Evolutionary conservation across 441 rosid genomes (phyloP), one percentile per base, ranked within the genome.

Genomic region (Lepidium campestre): DNA sequence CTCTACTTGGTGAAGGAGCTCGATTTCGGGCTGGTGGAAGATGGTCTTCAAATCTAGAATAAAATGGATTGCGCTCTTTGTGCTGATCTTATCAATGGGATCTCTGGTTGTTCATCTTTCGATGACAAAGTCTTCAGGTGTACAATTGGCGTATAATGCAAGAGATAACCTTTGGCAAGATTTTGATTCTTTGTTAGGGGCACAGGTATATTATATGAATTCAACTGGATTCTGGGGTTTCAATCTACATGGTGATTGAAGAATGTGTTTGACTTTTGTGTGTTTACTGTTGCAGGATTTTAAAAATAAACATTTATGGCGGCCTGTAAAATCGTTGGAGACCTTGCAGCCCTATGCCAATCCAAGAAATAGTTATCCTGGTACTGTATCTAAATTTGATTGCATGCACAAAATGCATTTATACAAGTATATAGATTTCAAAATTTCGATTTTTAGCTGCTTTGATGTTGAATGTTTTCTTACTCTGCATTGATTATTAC

Each of bases 341-440:
- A 78, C 90, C n/a, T 82, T 96, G 81, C 91, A 87, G 76, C 99
- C 98, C 22, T 93, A 89, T 82, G 96, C 97, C 45, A 90, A 85
- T 67, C 92, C 97, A 39, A 86, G 98, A 80, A 79, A 52, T 72
- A 79, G 32, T 79, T 85, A 85, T 81, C 87, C 86, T 47, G 92
- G 99, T 95, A 85, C 63, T 50, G 1, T 67, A 4, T 36, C 29
- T 36, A 18, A 20, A 41, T 59, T 29, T 36, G 54, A 50, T 59
- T 65, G n/a, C 67, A 39, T 49, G 53, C 34, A 19, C 66, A 12
- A 7, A 15, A 3, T 67, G 36, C 48, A 10, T 23, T 25, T 25
- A 2, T 10, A 15, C 3, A 3, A 35, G 14, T 41, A 17, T 7
- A 7, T 65, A 25, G 29, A 29, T 27, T 10, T 8, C 23, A 3